Percentiles rank a stretch among this genome's conserved stretches.
Conservation (phyloP, 139 green algal species). For the Picochlorum sp. region DNA sequence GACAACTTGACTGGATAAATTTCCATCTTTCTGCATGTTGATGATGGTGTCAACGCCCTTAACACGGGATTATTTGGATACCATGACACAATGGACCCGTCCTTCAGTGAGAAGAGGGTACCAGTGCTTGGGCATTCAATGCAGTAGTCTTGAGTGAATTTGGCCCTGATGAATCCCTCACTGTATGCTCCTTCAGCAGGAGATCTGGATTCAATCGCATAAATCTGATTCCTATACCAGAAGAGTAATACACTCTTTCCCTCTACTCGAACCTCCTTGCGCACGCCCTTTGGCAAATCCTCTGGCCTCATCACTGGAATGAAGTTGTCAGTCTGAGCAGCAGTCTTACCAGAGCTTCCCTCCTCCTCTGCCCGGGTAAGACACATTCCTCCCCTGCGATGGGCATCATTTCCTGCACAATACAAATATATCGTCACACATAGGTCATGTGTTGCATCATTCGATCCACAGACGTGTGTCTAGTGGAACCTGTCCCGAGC, state of each 20-base stretch:
- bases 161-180: constrained; percentile 88
- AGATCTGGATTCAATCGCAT: constrained; percentile 79
- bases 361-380: too few species aligned
- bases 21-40: constrained; percentile 50
- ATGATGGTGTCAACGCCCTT: constrained; percentile 62
- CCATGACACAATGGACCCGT: constrained; percentile 82
- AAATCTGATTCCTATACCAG: constrained; percentile 95
- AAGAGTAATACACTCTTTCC: constrained; percentile 85
- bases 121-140: constrained; percentile 90
- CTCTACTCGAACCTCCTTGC: constrained; percentile 77
- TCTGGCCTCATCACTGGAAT: constrained; percentile 68
- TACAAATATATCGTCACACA: too few species aligned
- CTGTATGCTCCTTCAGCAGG: constrained; percentile 93
- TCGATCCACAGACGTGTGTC: too few species aligned
- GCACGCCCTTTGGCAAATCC: constrained; percentile 76
- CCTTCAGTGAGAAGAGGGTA: constrained; percentile 82
- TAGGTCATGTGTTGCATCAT: too few species aligned
- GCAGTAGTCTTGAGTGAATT: constrained; percentile 88
- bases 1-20: constrained; percentile 78
- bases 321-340: constrained; percentile 29
- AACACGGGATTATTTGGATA: constrained; percentile 91
- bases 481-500: too few species aligned
- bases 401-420: too few species aligned
- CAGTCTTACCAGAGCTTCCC: too few species aligned
- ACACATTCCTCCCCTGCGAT: too few species aligned